These are phyloP conservation scores for Saitozyma sp. DNA, from an alignment of 768 basidiomycete genomes.

Conservation along the genomic window DNA sequence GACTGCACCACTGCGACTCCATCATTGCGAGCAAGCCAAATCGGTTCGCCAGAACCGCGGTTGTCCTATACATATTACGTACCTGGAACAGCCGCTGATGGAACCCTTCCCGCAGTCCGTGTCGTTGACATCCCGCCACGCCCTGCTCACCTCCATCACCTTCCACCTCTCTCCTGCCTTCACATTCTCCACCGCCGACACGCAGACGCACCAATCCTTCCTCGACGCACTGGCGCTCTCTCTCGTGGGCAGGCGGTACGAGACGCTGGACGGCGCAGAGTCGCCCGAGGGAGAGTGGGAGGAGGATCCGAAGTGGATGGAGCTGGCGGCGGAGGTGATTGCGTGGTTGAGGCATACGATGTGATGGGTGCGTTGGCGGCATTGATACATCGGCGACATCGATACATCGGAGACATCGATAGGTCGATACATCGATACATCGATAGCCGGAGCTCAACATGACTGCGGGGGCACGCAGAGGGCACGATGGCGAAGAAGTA, in stretches of 20 bases:
- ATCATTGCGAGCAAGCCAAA: no score
- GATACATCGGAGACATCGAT: background rate
- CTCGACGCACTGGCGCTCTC: slow-evolving; percentile 32
- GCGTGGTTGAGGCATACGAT: slow-evolving; percentile 30
- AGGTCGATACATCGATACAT: background rate
- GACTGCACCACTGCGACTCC: no score
- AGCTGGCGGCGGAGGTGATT: slow-evolving; percentile 22
- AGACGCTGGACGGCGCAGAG: slow-evolving; percentile 29
- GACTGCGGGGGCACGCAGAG: no score
- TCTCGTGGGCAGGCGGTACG: slow-evolving; percentile 33
- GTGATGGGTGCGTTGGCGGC: no score
- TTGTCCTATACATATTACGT: no score
- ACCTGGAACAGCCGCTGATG: no score
- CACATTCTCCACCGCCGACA: slow-evolving; percentile 1
- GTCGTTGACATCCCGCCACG: slow-evolving; percentile 40
- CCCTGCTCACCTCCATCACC: slow-evolving; percentile 34
- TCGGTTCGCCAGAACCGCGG: no score
- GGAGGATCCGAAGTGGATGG: slow-evolving; percentile 9
- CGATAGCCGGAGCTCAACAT: background rate
- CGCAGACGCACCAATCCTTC: slow-evolving; percentile 14
- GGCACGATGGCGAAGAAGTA: background rate
- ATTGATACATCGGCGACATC: background rate
- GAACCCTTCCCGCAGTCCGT: slow-evolving; percentile 16
- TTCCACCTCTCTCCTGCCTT: slow-evolving; percentile 18
- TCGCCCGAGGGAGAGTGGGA: slow-evolving; percentile 3